phyloP scores from a whole-genome alignment of 345 rosid species.

The Cardamine chenopodiifolia region DNA sequence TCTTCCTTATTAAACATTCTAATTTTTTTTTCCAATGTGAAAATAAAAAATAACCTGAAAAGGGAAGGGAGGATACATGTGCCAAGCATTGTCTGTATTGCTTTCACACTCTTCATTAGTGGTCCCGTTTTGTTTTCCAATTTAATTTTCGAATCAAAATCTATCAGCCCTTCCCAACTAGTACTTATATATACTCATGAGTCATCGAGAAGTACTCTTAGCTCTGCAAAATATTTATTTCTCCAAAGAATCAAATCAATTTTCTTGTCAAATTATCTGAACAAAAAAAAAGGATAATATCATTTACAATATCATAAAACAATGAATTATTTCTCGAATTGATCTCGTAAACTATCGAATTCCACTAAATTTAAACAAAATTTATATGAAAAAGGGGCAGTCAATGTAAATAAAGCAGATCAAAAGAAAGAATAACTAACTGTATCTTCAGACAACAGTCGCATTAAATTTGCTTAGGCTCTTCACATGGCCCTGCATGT shows the following conservation, averaged over 20 bases:
- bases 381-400: background rate
- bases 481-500: slow-evolving; percentile 47
- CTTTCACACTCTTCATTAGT: slow-evolving; percentile 29
- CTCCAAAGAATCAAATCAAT: background rate
- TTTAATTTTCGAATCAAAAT: slow-evolving; percentile 32
- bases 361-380: background rate
- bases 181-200: slow-evolving; percentile 7
- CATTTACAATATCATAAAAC: background rate
- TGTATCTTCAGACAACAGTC: slow-evolving; percentile 21
- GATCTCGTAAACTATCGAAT: background rate
- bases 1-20: background rate
- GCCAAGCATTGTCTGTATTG: slow-evolving; percentile 22
- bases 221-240: slow-evolving; percentile 19
- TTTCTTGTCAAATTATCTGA: background rate
- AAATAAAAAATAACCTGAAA: background rate
- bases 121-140: slow-evolving; percentile 34
- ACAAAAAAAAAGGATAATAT: background rate
- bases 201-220: background rate
- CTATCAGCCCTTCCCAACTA: slow-evolving; percentile 1
- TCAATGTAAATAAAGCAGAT: slow-evolving; percentile 14
- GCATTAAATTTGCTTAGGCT: slow-evolving; percentile 37
- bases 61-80: slow-evolving; percentile 23
- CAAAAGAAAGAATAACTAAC: background rate
- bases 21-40: background rate
- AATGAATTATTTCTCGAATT: background rate